Evolutionary conservation across 495 filamentous ascomycete genomes (phyloP).

Genomic region (Hypoxylon perforatum): DNA sequence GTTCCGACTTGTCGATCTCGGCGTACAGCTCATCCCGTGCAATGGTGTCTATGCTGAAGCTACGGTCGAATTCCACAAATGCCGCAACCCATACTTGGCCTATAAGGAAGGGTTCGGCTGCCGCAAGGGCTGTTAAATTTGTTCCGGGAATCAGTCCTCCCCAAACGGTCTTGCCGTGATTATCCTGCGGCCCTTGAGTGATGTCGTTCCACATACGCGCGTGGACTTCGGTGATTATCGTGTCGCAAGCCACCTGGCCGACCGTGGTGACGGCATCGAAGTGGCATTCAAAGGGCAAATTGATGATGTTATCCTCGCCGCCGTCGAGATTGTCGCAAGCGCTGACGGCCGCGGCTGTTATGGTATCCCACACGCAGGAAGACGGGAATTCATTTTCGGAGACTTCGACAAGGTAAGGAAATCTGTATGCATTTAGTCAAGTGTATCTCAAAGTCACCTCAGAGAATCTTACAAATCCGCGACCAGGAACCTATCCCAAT

Average conservation of each 20-base stretch:
- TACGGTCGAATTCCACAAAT: not conserved
- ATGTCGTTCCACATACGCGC: not conserved
- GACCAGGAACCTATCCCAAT: slow-evolving; percentile 41
- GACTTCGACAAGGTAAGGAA: slow-evolving; percentile 39
- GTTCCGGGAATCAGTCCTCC: not conserved
- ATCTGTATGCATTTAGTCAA: too few relatives aligned
- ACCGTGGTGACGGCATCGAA: slow-evolving; percentile 48
- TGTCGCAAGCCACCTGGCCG: slow-evolving; percentile 15
- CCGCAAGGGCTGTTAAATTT: not conserved
- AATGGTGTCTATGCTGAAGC: not conserved
- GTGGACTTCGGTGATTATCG: not conserved
- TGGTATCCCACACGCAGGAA: slow-evolving; percentile 33
- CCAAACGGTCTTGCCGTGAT: not conserved
- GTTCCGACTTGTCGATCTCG: slow-evolving; percentile 39
- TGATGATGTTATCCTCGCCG: slow-evolving; percentile 49
- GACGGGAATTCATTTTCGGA: slow-evolving; percentile 8
- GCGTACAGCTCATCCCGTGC: not conserved
- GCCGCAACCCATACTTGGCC: not conserved
- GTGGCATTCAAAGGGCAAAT: slow-evolving; percentile 43
- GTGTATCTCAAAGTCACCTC: too few relatives aligned
- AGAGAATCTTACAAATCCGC: slow-evolving; percentile 35
- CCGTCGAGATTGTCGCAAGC: slow-evolving; percentile 52
- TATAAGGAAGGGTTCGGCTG: not conserved
- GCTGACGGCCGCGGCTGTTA: slow-evolving; percentile 37
- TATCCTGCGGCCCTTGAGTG: not conserved